These are phyloP conservation scores for Penicillium digitatum DNA, from an alignment of 2,329 filamentous ascomycete species.

Conservation along the genomic window DNA sequence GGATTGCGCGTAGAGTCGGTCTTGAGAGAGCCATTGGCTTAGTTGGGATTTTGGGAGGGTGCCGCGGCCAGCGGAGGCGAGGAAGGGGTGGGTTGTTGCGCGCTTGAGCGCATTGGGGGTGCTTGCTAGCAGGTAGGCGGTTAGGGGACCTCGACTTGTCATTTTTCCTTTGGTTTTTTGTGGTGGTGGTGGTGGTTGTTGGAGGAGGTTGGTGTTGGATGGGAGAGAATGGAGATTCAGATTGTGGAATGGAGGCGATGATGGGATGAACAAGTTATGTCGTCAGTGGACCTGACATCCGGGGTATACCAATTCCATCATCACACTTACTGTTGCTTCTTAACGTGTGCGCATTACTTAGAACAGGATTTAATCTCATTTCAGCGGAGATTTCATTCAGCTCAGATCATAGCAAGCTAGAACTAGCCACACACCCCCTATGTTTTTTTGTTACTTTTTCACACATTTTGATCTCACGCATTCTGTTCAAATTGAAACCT, in stretches of 20 bases:
- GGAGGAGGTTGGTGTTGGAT: not conserved
- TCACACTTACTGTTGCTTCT: not conserved
- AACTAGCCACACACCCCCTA: not conserved
- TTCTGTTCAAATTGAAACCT: not conserved
- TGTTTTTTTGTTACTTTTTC: not conserved
- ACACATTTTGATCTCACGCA: not conserved
- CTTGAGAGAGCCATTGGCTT: slow-evolving; percentile 66
- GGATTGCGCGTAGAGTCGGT: slow-evolving; percentile 66
- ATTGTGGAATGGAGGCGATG: slow-evolving; percentile 10
- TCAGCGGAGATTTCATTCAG: slow-evolving; percentile 1
- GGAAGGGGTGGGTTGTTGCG: slow-evolving; percentile 65
- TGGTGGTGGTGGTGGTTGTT: not conserved
- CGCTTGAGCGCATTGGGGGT: slow-evolving; percentile 47
- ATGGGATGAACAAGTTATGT: slow-evolving; percentile 14
- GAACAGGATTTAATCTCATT: not conserved
- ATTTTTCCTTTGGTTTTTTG: slow-evolving; percentile 25
- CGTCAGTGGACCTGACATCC: slow-evolving; percentile 13
- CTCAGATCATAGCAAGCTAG: not conserved
- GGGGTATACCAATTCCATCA: not conserved
- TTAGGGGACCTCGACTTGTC: slow-evolving; percentile 45
- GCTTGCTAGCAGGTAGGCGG: slow-evolving; percentile 53
- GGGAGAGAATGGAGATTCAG: not conserved
- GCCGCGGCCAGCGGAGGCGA: slow-evolving; percentile 61
- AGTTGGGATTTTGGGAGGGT: slow-evolving; percentile 55
- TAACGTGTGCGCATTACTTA: not conserved